Conservation (phyloP, 805 yeast genomes). For the Nadsonia fulvescens region DNA sequence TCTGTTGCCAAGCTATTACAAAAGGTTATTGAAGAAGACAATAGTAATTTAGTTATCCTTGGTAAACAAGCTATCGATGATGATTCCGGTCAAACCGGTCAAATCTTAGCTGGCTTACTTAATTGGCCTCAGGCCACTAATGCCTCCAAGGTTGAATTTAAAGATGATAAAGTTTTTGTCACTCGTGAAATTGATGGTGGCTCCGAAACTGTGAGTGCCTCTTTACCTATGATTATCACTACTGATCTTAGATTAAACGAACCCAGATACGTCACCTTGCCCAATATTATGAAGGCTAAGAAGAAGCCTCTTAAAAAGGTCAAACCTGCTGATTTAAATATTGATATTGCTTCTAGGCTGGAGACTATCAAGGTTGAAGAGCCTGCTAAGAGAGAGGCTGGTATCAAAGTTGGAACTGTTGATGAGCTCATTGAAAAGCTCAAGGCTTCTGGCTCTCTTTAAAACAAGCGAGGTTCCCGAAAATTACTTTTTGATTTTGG, state of each 20-base stretch:
- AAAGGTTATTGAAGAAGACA: slow-evolving; percentile 49
- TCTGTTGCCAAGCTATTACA: slow-evolving; percentile 73
- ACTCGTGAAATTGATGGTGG: slow-evolving; percentile 95
- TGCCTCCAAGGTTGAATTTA: slow-evolving; percentile 68
- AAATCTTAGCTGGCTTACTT: slow-evolving; percentile 82
- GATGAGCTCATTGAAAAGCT: slow-evolving; percentile 69
- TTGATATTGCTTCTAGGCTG: slow-evolving; percentile 44
- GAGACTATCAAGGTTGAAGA: slow-evolving; percentile 61
- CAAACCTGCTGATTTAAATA: slow-evolving; percentile 49
- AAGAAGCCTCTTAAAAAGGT: slow-evolving; percentile 73
- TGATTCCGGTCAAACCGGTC: slow-evolving; percentile 90
- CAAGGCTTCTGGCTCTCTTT: slow-evolving; percentile 58
- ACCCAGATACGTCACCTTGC: slow-evolving; percentile 91
- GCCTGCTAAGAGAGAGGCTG: slow-evolving; percentile 70
- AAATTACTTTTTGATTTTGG: too few species aligned
- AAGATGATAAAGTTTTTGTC: slow-evolving; percentile 36
- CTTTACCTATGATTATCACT: slow-evolving; percentile 72
- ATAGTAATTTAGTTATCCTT: slow-evolving; percentile 63
- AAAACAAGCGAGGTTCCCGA: too few species aligned
- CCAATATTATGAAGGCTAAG: slow-evolving; percentile 96
- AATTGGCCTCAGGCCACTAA: slow-evolving; percentile 96
- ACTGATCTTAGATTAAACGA: slow-evolving; percentile 87
- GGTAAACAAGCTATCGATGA: slow-evolving; percentile 97
- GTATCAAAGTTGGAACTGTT: slow-evolving; percentile 60
- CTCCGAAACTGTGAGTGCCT: slow-evolving; percentile 58